Conservation (phyloP, 257 asterid species). For the Lycium ferocissimum region DNA sequence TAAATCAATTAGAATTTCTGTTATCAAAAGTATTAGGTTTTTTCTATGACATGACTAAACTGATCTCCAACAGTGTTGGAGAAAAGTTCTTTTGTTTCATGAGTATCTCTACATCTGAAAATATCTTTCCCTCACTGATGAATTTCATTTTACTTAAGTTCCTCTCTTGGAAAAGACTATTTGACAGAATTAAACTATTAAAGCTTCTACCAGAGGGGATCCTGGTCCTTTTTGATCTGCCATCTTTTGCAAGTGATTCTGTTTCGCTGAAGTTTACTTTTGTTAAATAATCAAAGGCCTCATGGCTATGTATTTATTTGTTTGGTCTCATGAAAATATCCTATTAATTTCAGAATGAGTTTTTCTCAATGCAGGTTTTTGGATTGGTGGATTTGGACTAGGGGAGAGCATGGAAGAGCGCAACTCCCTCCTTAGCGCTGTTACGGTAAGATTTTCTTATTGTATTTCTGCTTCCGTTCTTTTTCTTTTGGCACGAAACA, state of each 20-base stretch:
- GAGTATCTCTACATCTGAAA: background rate
- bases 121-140: slow-evolving; percentile 5
- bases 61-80: background rate
- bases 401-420: slow-evolving; percentile 93
- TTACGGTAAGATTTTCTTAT: slow-evolving; percentile 64
- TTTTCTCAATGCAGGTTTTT: slow-evolving; percentile 64
- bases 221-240: slow-evolving; percentile 8
- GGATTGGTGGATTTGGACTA: slow-evolving; percentile 89
- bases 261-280: slow-evolving; percentile 3
- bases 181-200: background rate
- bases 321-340: slow-evolving; percentile 25
- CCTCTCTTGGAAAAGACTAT: background rate
- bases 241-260: slow-evolving; percentile 16
- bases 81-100: slow-evolving; percentile 18
- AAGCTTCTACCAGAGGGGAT: background rate
- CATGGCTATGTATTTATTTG: background rate
- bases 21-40: background rate
- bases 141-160: background rate
- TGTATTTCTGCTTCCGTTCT: slow-evolving; percentile 44
- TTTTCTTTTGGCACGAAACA: slow-evolving; percentile 8
- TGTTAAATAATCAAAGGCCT: slow-evolving; percentile 12
- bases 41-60: background rate
- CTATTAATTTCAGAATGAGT: slow-evolving; percentile 27
- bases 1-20: slow-evolving; percentile 9
- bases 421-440: slow-evolving; percentile 71